phyloP scores from a whole-genome alignment of 2,329 filamentous ascomycete genomes.

The Sarocladiaceae sp. region DNA sequence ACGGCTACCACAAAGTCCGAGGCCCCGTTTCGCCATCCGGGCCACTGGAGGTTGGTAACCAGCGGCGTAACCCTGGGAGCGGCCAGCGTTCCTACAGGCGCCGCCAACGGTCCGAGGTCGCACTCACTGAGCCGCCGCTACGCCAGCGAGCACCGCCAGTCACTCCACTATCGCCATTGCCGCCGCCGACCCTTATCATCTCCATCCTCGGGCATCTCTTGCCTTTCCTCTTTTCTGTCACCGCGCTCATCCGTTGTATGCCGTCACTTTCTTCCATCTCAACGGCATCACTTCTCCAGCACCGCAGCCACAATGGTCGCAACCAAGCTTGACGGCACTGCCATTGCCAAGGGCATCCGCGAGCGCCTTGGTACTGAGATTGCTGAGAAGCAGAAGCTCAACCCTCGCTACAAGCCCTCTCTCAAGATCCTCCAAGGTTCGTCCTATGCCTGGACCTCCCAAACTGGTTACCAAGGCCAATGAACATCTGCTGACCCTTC shows the following conservation, averaged over 20 bases:
- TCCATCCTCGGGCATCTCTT: not conserved
- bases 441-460: conserved; percentile 18
- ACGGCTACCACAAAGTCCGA: not conserved
- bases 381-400: conserved; percentile 68
- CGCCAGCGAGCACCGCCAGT: not conserved
- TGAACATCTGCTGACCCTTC: conserved; percentile 4
- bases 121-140: no score
- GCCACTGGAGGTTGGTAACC: conserved; percentile 7
- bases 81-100: no score
- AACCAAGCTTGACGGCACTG: conserved; percentile 89
- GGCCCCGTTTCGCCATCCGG: conserved; percentile 1
- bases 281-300: conserved; percentile 32
- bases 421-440: conserved; percentile 92
- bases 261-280: not conserved
- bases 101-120: conserved; percentile 5
- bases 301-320: conserved; percentile 68
- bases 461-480: no score
- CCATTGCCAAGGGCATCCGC: conserved; percentile 87
- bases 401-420: conserved; percentile 81
- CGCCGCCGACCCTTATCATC: conserved; percentile 5
- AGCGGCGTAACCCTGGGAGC: no score
- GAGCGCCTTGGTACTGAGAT: conserved; percentile 77
- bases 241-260: conserved; percentile 4
- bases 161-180: conserved; percentile 1
- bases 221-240: conserved; percentile 7